Evolutionary conservation across 768 basidiomycete species (phyloP).

Genomic region (Megacollybia marginata): DNA sequence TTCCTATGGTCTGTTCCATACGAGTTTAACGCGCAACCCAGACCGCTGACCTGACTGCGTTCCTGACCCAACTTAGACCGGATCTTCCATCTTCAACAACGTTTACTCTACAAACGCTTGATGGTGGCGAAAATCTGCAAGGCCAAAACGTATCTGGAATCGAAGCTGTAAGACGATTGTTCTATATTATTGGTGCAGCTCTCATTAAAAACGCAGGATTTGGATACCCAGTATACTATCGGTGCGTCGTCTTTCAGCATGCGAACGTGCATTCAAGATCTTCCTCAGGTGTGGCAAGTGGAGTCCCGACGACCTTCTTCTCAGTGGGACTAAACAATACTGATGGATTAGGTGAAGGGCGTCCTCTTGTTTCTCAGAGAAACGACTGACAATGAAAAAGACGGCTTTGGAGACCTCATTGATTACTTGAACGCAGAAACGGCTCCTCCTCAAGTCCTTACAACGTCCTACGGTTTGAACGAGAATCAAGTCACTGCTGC

Average conservation of each 20-base stretch:
- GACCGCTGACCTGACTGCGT: conserved; percentile 1
- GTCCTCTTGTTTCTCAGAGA: no score
- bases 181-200: no score
- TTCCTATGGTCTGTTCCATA: background rate
- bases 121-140: conserved; percentile 8
- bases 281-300: conserved; percentile 2
- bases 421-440: conserved; percentile 20
- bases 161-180: conserved; percentile 12
- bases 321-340: conserved; percentile 19
- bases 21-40: background rate
- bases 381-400: no score
- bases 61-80: conserved; percentile 5
- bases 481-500: no score
- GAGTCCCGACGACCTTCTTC: conserved; percentile 22
- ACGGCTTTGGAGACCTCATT: conserved; percentile 18
- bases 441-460: conserved; percentile 12
- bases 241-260: conserved; percentile 2
- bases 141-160: conserved; percentile 3
- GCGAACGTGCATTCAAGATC: no score
- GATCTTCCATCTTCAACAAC: conserved; percentile 7
- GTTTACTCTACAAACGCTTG: conserved; percentile 7
- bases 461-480: no score
- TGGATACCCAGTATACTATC: conserved; percentile 11
- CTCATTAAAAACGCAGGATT: background rate
- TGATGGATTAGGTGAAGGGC: conserved; percentile 8